These are phyloP conservation scores for Lipomyces sp. DNA, from an alignment of 805 yeast species.

Conservation along the genomic window DNA sequence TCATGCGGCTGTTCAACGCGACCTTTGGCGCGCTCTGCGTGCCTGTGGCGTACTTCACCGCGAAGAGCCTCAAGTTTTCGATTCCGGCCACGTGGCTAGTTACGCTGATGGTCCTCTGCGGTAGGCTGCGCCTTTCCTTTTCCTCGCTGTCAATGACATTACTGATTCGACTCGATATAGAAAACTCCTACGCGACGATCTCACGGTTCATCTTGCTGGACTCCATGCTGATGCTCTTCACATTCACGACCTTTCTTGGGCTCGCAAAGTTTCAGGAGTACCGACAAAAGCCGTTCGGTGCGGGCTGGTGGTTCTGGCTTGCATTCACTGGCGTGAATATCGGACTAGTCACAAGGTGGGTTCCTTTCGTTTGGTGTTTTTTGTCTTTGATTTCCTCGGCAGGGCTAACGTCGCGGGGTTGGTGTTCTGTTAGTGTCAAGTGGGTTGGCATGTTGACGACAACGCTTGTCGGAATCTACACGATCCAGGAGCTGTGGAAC, in stretches of 20 bases:
- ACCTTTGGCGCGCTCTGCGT: slow-evolving; percentile 76
- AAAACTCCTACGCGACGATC: slow-evolving; percentile 76
- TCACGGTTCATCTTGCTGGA: slow-evolving; percentile 89
- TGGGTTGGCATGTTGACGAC: slow-evolving; percentile 96
- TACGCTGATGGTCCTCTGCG: slow-evolving; percentile 59
- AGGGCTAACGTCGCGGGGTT: too few species aligned
- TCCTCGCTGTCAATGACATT: neutral
- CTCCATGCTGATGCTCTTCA: slow-evolving; percentile 85
- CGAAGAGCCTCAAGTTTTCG: slow-evolving; percentile 70
- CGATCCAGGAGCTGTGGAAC: slow-evolving; percentile 82
- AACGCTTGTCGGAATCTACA: slow-evolving; percentile 82
- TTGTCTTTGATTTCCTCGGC: too few species aligned
- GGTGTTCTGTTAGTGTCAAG: slow-evolving; percentile 81
- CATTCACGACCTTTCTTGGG: slow-evolving; percentile 74
- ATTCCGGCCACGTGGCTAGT: slow-evolving; percentile 72
- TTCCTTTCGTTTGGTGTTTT: neutral
- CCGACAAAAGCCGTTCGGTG: slow-evolving; percentile 58
- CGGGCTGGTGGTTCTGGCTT: slow-evolving; percentile 94
- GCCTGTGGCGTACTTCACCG: slow-evolving; percentile 82
- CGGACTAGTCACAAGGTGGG: slow-evolving; percentile 59
- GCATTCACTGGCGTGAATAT: slow-evolving; percentile 75
- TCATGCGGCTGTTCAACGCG: slow-evolving; percentile 88
- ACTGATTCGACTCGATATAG: slow-evolving; percentile 47
- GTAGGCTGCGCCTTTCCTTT: neutral
- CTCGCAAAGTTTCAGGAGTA: slow-evolving; percentile 68